Conservation (phyloP, 495 filamentous ascomycete species). For the Neurospora cerealis region DNA sequence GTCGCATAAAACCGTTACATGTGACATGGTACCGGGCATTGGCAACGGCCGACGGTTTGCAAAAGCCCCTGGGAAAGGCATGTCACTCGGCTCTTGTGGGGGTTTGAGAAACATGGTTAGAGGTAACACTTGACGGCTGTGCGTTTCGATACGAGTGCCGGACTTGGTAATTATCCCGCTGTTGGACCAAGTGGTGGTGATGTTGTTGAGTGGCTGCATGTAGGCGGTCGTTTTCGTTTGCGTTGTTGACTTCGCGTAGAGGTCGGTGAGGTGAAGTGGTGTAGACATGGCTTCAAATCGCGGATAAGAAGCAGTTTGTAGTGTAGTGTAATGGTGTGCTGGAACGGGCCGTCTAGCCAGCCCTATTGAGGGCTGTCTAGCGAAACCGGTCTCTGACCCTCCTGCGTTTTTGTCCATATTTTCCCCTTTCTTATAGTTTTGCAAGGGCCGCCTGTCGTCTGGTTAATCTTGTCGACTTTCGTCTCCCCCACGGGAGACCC, state of each 20-base stretch:
- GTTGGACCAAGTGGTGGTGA: background rate
- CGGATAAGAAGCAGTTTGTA: background rate
- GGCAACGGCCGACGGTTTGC: background rate
- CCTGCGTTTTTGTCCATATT: background rate
- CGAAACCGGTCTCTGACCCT: background rate
- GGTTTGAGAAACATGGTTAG: background rate
- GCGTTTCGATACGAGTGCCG: background rate
- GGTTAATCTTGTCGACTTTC: background rate
- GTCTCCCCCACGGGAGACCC: background rate
- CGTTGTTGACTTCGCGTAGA: background rate
- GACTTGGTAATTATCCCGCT: background rate
- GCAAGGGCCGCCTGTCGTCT: background rate
- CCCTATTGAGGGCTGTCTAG: background rate
- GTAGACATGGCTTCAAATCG: background rate
- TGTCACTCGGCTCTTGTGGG: background rate
- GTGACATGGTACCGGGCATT: background rate
- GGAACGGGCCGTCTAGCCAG: background rate
- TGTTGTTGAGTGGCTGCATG: background rate
- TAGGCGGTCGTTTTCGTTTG: background rate
- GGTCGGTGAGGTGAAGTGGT: background rate
- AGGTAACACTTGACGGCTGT: background rate
- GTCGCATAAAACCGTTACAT: background rate
- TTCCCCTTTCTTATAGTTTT: background rate
- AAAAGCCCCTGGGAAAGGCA: background rate
- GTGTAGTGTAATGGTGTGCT: background rate